Base-by-base conservation (phyloP, 164 flowering plant species). In the Nymphaea thermarum region DNA sequence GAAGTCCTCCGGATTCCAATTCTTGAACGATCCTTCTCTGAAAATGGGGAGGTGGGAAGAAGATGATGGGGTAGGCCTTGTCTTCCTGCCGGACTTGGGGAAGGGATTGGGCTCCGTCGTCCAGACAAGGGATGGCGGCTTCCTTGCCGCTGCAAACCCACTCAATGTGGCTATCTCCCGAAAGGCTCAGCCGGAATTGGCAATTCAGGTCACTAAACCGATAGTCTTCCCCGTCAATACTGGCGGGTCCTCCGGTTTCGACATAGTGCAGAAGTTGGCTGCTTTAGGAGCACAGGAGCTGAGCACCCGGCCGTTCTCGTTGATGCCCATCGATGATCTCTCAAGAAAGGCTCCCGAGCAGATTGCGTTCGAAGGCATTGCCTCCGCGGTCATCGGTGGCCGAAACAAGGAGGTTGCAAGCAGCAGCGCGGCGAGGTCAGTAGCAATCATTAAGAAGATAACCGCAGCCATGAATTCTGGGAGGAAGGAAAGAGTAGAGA, bases 41-140 rank as follows among this genome's bases (percentile, higher is more conserved):
- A 77, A 77, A 61, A 65, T 73, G 17, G 80, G 74, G 67, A 78
- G 64, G 64, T 63, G 44, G 5, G 80, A 81, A 43, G 83, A 76
- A 63, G 65, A 42, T 5, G 83, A 60, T n/a, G 74, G 62, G 6
- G 63, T 65, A 4, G 89, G 85, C 44, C 57, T 83, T 12, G 74
- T 77, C 68, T 86, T 77, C 45, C 64, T 90, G 10, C 84, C 96
- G 6, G 97, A 93, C 69, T 86, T 93, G 59, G 96, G 94, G 4
- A 89, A 87, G 78, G 96, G 96, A 42, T 75, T 93, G 73, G 89
- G 92, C 43, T 81, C 86, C 65, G 91, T 89, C 3, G 90, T 91
- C 43, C 98, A 91, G 74, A 93, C 98, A n/a, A 84, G 84, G 70
- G 80, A 85, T 71, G 96, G 98, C 51, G 98, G 98, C 55, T 93